Percentiles rank a stretch among this genome's conserved stretches.
phyloP scores from a whole-genome alignment of 2,329 filamentous ascomycete species.

The Colletotrichum liaoningense region DNA sequence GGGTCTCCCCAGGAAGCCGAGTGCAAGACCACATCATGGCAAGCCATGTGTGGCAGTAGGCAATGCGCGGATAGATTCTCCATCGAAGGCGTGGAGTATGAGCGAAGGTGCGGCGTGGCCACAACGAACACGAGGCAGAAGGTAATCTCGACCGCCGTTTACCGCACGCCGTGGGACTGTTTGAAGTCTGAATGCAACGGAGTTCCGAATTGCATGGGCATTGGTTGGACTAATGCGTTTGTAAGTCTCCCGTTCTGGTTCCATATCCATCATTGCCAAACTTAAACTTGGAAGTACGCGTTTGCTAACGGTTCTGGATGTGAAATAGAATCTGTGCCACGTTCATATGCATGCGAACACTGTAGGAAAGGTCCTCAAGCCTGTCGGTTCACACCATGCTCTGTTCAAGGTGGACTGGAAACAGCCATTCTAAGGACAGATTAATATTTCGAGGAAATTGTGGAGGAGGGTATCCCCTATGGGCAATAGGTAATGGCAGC shows the following conservation, averaged over 20 bases:
- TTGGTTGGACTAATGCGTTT: neutral
- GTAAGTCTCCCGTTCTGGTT: neutral
- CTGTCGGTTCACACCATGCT: neutral
- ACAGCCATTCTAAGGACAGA: neutral
- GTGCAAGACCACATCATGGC: neutral
- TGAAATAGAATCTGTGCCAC: neutral
- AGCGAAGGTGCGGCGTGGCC: neutral
- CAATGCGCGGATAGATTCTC: neutral
- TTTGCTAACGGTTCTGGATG: neutral
- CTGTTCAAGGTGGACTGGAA: neutral
- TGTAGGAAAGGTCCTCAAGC: neutral
- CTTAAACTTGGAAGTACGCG: neutral
- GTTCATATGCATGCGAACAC: neutral
- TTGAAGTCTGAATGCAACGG: neutral
- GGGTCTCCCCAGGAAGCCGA: neutral
- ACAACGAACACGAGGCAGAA: neutral
- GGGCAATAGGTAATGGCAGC: too few species aligned
- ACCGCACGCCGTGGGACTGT: neutral
- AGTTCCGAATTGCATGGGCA: neutral
- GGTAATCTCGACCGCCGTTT: neutral
- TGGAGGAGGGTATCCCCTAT: too few species aligned
- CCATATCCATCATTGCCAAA: neutral
- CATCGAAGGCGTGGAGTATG: neutral
- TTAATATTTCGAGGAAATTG: too few species aligned
- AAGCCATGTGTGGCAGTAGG: neutral